A percentile compares a stretch with the other conserved stretches of the same genome.
Evolutionary conservation across 176 grass and related monocot genomes (phyloP).

Genomic region (Paspalum vaginatum): DNA sequence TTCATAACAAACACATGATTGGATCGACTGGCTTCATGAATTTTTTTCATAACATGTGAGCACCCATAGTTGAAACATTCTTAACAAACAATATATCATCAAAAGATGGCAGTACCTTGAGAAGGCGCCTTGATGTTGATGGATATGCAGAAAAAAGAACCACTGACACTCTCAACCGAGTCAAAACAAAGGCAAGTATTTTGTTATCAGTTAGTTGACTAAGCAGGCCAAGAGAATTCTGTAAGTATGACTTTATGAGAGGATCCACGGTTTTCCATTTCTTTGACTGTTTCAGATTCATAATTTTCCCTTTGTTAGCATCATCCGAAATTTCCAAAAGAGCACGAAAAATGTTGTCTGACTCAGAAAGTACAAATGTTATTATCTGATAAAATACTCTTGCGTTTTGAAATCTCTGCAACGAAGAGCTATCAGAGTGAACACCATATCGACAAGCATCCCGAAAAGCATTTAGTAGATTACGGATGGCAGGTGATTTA

Average conservation of each 20-base stretch:
- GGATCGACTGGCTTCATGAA: neutral
- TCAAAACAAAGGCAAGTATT: constrained; percentile 63
- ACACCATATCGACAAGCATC: constrained; percentile 75
- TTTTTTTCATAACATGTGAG: neutral
- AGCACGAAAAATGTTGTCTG: constrained; percentile 62
- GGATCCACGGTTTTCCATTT: constrained; percentile 62
- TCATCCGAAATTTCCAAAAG: constrained; percentile 67
- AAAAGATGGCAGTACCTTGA: constrained; percentile 69
- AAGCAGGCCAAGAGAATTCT: constrained; percentile 71
- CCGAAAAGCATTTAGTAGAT: constrained; percentile 73
- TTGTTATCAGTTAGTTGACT: constrained; percentile 79
- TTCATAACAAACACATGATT: constrained; percentile 1
- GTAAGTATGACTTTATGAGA: constrained; percentile 80
- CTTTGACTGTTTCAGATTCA: constrained; percentile 62
- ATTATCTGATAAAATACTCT: constrained; percentile 73
- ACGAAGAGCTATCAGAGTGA: constrained; percentile 42
- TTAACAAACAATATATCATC: constrained; percentile 26
- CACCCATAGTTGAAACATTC: constrained; percentile 15
- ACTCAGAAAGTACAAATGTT: constrained; percentile 70
- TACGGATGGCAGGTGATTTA: constrained; percentile 53
- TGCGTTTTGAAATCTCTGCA: constrained; percentile 57
- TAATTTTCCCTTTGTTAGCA: constrained; percentile 58
- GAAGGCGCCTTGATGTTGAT: constrained; percentile 66
- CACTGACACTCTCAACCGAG: constrained; percentile 49
- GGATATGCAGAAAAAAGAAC: constrained; percentile 62